A percentile compares a stretch with the other conserved stretches of the same genome.
phyloP scores from a whole-genome alignment of 2,329 filamentous ascomycete genomes.

The Claviceps africana region DNA sequence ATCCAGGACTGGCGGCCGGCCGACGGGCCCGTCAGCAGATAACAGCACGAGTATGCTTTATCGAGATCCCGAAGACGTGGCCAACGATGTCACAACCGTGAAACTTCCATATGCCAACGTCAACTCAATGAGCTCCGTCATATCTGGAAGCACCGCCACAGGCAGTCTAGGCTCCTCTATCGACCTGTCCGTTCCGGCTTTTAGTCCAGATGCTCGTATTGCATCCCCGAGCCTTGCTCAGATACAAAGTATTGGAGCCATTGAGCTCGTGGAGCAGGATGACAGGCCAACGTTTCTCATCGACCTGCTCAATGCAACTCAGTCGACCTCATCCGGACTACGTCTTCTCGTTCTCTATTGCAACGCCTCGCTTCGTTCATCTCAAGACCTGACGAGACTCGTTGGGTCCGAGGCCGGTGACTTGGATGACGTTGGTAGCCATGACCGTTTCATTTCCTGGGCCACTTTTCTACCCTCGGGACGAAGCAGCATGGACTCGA shows the following conservation, averaged over 20 bases:
- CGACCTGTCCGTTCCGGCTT: conserved; percentile 34
- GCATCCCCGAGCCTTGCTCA: conserved; percentile 33
- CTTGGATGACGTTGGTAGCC: conserved; percentile 31
- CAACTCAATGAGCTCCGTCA: conserved; percentile 30
- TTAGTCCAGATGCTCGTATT: conserved; percentile 37
- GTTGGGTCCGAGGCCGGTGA: conserved; percentile 36
- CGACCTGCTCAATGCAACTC: conserved; percentile 47
- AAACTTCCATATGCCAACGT: conserved; percentile 42
- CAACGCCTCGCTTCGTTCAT: conserved; percentile 51
- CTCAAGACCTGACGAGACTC: conserved; percentile 39
- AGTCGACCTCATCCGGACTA: conserved; percentile 32
- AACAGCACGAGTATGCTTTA: conserved; percentile 32
- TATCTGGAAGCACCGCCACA: conserved; percentile 36
- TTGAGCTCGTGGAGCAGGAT: conserved; percentile 65
- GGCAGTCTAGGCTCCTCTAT: conserved; percentile 40
- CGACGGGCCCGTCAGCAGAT: conserved; percentile 26
- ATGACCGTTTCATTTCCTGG: conserved; percentile 56
- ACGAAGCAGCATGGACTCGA: conserved; percentile 35
- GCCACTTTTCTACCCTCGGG: conserved; percentile 40
- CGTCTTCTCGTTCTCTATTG: conserved; percentile 50
- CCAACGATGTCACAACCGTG: conserved; percentile 36
- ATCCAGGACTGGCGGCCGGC: conserved; percentile 22
- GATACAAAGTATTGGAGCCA: conserved; percentile 48
- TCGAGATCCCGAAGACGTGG: conserved; percentile 27
- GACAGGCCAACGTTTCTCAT: conserved; percentile 64